Evolutionary conservation across 129 eudicot species (phyloP), one percentile per base, ranked within the genome.

Genomic region (Ambrosia artemisiifolia): DNA sequence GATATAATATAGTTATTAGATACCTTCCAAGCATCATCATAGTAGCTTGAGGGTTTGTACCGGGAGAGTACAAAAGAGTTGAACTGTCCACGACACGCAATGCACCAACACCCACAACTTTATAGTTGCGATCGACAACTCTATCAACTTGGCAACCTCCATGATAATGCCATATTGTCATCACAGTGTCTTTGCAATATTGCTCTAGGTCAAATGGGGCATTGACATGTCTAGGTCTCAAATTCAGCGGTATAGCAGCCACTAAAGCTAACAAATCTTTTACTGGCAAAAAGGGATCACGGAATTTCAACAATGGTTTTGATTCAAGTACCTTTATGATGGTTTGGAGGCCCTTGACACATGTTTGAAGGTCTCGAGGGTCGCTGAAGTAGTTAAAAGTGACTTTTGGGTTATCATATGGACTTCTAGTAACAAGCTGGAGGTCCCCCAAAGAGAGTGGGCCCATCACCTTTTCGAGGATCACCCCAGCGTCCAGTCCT

Each of bases 31-130:
- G 87, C 98, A 93, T 93, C 98, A 93, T 93, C 48, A 89, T 83
- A 14, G 98, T 93, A 55, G 98, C 98, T 76, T 93, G 96, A 73
- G 98, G 98, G 71, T 93, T 93, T 38, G 98, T 93, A n/a, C 98
- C 98, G 0, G 98, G 98, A 66, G 98, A 83, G 60, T 82, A 44
- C 64, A 60, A 20, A 77, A 89, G 82, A 6, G 98, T 93, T 6
- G 98, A 90, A 11, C 98, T 82, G 70, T 93, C 98, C 19, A 93
- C 49, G 6, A 93, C 91, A 12, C 98, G 85, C 47, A 93, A 51
- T 0, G 86, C 72, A 57, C 76, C 88, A 0, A 85, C 85, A 10
- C 95, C 95, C 1, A 85, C 2, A 44, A 93, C 95, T 73, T 47
- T 87, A 67, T 93, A 87, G 48, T 89, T 69, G 2, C 28, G 80